Conservation (phyloP, 78 protist species). For the Dictyostelium citrinum region DNA sequence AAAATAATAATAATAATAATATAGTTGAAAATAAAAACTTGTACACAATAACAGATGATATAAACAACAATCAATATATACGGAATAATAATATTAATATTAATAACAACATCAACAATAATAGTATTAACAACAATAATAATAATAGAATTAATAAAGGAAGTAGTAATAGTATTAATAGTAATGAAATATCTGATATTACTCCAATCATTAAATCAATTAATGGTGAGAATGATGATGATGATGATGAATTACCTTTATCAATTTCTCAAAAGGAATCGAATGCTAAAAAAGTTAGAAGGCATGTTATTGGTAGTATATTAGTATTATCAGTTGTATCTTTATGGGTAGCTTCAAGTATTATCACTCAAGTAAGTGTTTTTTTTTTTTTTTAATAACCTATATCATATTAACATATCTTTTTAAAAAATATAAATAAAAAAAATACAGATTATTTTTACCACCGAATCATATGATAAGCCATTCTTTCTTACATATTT, state of each 20-base stretch:
- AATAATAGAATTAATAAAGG: neutral
- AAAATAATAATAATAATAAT: neutral
- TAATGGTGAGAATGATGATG: neutral
- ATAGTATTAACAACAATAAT: neutral
- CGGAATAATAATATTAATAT: neutral
- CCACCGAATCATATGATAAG: conserved; percentile 30
- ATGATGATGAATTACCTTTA: neutral
- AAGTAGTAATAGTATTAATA: neutral
- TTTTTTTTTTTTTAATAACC: neutral
- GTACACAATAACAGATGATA: neutral
- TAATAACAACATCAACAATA: neutral
- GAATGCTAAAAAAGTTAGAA: neutral
- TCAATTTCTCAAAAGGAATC: neutral
- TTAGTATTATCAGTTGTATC: conserved; percentile 50
- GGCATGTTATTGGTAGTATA: conserved; percentile 43
- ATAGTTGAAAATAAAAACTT: neutral
- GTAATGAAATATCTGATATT: neutral
- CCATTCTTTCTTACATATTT: conserved; percentile 68
- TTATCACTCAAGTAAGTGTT: conserved; percentile 27
- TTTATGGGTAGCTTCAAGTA: conserved; percentile 51
- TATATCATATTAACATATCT: neutral
- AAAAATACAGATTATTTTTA: conserved; percentile 34
- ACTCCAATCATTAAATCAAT: neutral
- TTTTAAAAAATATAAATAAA: neutral
- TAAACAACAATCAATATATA: neutral